Evolutionary conservation across 192 early-diverging fungal genomes (phyloP), one percentile per base, ranked within the genome.

Genomic region (Thamnidium elegans): DNA sequence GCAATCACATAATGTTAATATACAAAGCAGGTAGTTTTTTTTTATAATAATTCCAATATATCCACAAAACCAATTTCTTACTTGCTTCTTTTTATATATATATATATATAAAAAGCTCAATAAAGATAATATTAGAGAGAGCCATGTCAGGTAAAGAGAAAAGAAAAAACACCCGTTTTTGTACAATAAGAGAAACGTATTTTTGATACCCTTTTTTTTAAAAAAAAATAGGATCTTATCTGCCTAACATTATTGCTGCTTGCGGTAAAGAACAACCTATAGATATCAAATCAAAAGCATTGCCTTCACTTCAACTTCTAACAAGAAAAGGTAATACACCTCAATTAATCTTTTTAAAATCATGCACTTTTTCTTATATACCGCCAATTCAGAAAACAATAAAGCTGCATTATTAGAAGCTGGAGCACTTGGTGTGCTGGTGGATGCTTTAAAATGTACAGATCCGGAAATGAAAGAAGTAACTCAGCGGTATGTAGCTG

Each of bases 81-180:
- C 19, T 53, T 42, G 31, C 58, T 55, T 46, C 3, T 26, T 26
- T 26, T 26, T 26, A 2, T 26, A 2, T 26, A 26, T 3, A n/a
- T n/a, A n/a, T n/a, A n/a, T 47, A 23, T 9, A 30, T 1, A 7
- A n/a, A n/a, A 39, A 91, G 89, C 68, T 82, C 89, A 45, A 75
- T 90, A 21, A 84, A 86, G 64, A 89, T 91, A n/a, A 75, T 90
- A 6, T 74, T 91, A 17, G 84, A 84, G 52, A 72, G 90, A 20
- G 89, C 89, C 26, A 89, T 91, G 81, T 79, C 77, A 62, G 86
- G 85, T 84, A 85, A 32, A 55, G 26, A 26, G 26, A 26, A 3
- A 26, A 3, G 3, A 3, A 26, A 26, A 26, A 26, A 26, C 26
- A 1, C 20, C n/a, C n/a, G n/a, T n/a, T n/a, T n/a, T n/a, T n/a